Conservation (phyloP, 108 stramenopile genomes). For the Parietichytrium sp. region DNA sequence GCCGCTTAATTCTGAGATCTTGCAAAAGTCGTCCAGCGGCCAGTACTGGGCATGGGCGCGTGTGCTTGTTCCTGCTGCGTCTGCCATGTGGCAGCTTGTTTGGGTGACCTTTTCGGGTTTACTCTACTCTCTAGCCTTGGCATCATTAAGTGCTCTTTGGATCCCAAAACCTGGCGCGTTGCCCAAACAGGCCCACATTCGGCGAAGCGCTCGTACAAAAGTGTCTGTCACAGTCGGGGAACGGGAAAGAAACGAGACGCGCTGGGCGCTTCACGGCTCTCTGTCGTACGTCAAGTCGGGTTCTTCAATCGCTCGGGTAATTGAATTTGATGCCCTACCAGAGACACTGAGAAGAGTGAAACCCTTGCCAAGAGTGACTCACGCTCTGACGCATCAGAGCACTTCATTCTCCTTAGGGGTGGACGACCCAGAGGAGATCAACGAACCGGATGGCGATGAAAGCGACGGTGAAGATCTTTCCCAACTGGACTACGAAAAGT, state of each 20-base stretch:
- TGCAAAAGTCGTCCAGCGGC: neutral
- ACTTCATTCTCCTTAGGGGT: too few relatives aligned
- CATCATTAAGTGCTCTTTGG: neutral
- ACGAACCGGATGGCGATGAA: neutral
- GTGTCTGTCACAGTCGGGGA: too few relatives aligned
- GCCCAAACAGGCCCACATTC: too few relatives aligned
- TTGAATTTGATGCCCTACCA: neutral
- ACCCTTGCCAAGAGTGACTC: too few relatives aligned
- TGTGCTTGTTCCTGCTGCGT: neutral
- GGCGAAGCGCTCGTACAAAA: too few relatives aligned
- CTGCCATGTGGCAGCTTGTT: too few relatives aligned
- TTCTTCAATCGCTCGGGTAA: neutral
- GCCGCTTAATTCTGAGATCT: neutral
- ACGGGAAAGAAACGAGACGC: neutral
- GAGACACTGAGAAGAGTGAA: too few relatives aligned
- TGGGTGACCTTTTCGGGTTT: too few relatives aligned
- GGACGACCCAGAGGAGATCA: neutral
- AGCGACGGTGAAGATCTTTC: too few relatives aligned
- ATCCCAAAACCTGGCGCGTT: too few relatives aligned
- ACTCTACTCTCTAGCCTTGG: too few relatives aligned
- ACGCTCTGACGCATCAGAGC: too few relatives aligned
- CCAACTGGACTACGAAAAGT: neutral
- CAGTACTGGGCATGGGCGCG: conserved; percentile 26
- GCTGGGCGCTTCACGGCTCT: neutral
- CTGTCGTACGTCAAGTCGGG: neutral